Evolutionary conservation across 768 basidiomycete genomes (phyloP).

Genomic region (Agaricus blazei): DNA sequence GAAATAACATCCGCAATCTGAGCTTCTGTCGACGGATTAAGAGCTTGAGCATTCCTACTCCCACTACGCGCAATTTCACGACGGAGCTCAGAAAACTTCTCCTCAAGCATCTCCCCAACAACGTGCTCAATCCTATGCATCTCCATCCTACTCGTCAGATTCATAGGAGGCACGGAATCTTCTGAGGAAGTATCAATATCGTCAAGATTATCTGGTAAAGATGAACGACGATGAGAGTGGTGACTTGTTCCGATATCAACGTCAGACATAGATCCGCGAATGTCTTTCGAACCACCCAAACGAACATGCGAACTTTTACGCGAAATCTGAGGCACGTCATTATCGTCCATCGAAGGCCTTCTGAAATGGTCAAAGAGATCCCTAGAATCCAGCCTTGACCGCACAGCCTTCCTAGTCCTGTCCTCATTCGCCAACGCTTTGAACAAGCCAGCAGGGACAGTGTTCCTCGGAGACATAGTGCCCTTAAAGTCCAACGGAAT

Average conservation of each 20-base stretch:
- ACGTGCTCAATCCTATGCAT: slow-evolving; percentile 57
- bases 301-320: slow-evolving; percentile 42
- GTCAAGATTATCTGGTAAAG: slow-evolving; percentile 50
- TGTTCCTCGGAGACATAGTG: slow-evolving; percentile 47
- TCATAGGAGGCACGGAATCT: slow-evolving; percentile 34
- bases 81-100: slow-evolving; percentile 54
- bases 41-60: slow-evolving; percentile 17
- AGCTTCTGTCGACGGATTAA: slow-evolving; percentile 48
- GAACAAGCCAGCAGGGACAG: slow-evolving; percentile 82
- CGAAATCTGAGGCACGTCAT: slow-evolving; percentile 64
- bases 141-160: slow-evolving; percentile 53
- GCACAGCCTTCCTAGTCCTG: slow-evolving; percentile 63
- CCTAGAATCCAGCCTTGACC: slow-evolving; percentile 69
- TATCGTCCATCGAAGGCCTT: slow-evolving; percentile 74
- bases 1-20: slow-evolving; percentile 64
- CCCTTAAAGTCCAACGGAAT: slow-evolving; percentile 72
- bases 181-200: slow-evolving; percentile 40
- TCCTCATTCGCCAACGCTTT: slow-evolving; percentile 64
- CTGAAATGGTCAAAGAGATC: slow-evolving; percentile 68
- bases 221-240: slow-evolving; percentile 49
- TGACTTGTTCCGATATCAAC: slow-evolving; percentile 28
- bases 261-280: slow-evolving; percentile 14
- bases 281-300: slow-evolving; percentile 47
- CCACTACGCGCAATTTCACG: slow-evolving; percentile 29
- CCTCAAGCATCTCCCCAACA: slow-evolving; percentile 60